These are phyloP conservation scores for Calonectria naviculata DNA, from an alignment of 2,329 filamentous ascomycete genomes.

Conservation along the genomic window DNA sequence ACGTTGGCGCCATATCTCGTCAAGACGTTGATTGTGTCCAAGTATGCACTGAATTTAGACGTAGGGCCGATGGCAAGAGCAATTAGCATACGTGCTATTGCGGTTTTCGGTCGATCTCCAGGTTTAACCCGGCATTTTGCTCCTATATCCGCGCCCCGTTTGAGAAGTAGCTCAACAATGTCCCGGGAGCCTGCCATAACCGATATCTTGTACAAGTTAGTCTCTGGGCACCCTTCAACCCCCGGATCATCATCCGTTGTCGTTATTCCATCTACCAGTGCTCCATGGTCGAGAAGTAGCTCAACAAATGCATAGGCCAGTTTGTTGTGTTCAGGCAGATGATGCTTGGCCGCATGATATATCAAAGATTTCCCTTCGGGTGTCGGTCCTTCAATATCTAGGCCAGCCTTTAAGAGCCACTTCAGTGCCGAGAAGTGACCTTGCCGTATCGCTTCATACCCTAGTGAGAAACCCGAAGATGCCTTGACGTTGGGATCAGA, in stretches of 20 bases:
- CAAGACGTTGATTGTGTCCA: background rate
- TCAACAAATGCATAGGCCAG: background rate
- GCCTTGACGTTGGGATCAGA: background rate
- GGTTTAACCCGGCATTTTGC: background rate
- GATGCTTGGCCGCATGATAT: constrained; percentile 5
- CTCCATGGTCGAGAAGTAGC: background rate
- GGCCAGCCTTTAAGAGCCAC: constrained; percentile 17
- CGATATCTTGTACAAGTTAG: background rate
- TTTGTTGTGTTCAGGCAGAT: background rate
- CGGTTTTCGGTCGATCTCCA: background rate
- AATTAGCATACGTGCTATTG: background rate
- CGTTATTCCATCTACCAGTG: background rate
- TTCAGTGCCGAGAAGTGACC: constrained; percentile 4
- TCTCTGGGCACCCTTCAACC: background rate
- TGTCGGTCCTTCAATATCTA: background rate
- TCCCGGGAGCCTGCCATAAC: background rate
- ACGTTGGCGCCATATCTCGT: background rate
- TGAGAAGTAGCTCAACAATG: background rate
- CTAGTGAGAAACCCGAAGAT: background rate
- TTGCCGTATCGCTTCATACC: background rate
- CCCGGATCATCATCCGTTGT: background rate
- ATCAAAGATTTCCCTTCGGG: background rate
- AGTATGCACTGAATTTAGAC: background rate
- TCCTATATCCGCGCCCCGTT: background rate
- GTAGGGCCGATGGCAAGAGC: background rate